These are phyloP conservation scores for Phytopythium vexans DNA, from an alignment of 352 stramenopile genomes.

Conservation along the genomic window DNA sequence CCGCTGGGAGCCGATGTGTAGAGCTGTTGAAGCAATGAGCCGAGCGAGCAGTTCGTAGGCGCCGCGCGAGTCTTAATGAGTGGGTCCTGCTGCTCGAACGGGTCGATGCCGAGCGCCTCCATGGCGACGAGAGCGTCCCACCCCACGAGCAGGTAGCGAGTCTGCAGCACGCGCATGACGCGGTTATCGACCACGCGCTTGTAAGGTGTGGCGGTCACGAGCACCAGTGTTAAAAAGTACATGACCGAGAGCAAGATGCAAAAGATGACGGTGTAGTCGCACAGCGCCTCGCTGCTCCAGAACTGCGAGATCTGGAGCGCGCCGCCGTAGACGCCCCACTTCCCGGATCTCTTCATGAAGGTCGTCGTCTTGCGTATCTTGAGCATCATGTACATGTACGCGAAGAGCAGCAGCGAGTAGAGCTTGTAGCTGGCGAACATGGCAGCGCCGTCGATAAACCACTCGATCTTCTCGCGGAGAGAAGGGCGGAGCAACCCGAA, in stretches of 20 bases:
- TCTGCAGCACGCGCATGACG: constrained; percentile 18
- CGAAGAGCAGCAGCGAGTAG: constrained; percentile 19
- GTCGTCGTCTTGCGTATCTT: constrained; percentile 13
- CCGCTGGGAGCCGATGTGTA: constrained; percentile 19
- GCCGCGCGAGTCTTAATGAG: constrained; percentile 1
- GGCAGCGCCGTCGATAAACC: constrained; percentile 19
- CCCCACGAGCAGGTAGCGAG: constrained; percentile 17
- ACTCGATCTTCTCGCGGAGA: constrained; percentile 5
- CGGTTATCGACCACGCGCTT: constrained; percentile 14
- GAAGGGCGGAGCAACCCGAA: constrained; percentile 5
- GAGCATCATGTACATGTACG: constrained; percentile 17
- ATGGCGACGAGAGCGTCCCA: constrained; percentile 15
- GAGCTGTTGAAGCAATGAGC: constrained; percentile 17
- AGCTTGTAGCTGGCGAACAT: constrained; percentile 30
- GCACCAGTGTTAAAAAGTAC: constrained; percentile 3
- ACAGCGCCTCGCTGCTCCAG: constrained; percentile 29
- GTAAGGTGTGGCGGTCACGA: constrained; percentile 10
- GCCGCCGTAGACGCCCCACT: constrained; percentile 17
- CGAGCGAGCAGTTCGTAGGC: constrained; percentile 20
- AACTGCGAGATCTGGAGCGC: constrained; percentile 14
- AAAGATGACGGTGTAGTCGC: constrained; percentile 16
- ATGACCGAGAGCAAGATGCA: constrained; percentile 6
- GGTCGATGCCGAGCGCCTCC: constrained; percentile 23
- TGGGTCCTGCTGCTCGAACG: constrained; percentile 6
- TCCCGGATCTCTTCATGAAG: constrained; percentile 16